phyloP scores from a whole-genome alignment of 176 grass and related monocot genomes.

The Coix lacrymajobi region DNA sequence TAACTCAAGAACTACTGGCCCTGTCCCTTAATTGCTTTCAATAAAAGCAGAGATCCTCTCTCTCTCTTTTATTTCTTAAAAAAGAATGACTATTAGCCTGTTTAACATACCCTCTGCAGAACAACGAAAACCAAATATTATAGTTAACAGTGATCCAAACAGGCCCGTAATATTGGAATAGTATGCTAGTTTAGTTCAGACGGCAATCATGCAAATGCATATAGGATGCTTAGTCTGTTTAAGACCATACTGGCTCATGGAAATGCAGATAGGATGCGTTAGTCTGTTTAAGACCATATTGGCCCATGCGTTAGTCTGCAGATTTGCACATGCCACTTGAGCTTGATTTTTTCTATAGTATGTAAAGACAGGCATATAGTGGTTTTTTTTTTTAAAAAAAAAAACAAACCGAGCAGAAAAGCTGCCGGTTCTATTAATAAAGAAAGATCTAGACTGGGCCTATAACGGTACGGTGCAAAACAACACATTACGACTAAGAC shows the following conservation, averaged over 20 bases:
- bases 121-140: neutral
- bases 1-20: neutral
- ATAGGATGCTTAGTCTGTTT: neutral
- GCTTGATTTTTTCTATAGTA: neutral
- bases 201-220: neutral
- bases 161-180: neutral
- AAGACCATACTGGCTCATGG: neutral
- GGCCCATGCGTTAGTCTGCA: too few species aligned
- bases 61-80: neutral
- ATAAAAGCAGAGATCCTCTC: neutral
- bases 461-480: neutral
- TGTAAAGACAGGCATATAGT: neutral
- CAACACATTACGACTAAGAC: neutral
- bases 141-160: neutral
- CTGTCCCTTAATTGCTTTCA: neutral
- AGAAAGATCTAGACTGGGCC: too few species aligned
- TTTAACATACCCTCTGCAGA: neutral
- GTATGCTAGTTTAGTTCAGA: neutral
- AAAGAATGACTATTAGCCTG: neutral
- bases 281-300: neutral
- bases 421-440: too few species aligned
- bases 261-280: neutral
- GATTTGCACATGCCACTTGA: neutral
- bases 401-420: too few species aligned
- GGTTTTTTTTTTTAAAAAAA: neutral